phyloP scores from a whole-genome alignment of 108 stramenopile genomes.

The Nannochloropsis salina region DNA sequence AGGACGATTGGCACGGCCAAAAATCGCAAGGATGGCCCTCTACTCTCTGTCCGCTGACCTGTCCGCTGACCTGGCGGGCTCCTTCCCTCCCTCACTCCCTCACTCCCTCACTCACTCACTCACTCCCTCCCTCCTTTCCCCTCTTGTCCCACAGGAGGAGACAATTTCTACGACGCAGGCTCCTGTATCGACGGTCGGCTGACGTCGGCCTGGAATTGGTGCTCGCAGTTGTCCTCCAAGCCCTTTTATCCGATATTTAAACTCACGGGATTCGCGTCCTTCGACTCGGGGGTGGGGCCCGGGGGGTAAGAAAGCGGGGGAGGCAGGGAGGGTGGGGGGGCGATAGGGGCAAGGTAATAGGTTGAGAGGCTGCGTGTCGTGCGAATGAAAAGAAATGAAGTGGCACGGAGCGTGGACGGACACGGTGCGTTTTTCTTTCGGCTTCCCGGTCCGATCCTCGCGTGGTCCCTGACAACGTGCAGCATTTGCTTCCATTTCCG shows the following conservation, averaged over 20 bases:
- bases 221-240: conserved; percentile 62
- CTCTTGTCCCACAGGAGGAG: conserved; percentile 51
- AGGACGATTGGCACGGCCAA: no score
- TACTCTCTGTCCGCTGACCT: background rate
- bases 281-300: conserved; percentile 58
- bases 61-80: background rate
- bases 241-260: conserved; percentile 69
- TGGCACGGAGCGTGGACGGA: no score
- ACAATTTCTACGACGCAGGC: conserved; percentile 72
- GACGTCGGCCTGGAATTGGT: conserved; percentile 80
- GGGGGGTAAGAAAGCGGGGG: background rate
- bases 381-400: no score
- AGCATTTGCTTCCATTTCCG: no score
- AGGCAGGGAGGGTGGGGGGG: background rate
- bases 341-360: no score
- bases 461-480: no score
- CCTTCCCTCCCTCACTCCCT: background rate
- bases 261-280: conserved; percentile 66
- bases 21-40: no score
- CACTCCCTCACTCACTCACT: background rate
- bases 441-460: no score
- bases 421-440: no score
- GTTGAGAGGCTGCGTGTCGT: no score
- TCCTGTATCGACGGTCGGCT: conserved; percentile 72
- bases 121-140: background rate